Percentiles rank a stretch among this genome's conserved stretches.
These are phyloP conservation scores for Penicillium sp. DNA, from an alignment of 2,329 filamentous ascomycete genomes.

Conservation along the genomic window DNA sequence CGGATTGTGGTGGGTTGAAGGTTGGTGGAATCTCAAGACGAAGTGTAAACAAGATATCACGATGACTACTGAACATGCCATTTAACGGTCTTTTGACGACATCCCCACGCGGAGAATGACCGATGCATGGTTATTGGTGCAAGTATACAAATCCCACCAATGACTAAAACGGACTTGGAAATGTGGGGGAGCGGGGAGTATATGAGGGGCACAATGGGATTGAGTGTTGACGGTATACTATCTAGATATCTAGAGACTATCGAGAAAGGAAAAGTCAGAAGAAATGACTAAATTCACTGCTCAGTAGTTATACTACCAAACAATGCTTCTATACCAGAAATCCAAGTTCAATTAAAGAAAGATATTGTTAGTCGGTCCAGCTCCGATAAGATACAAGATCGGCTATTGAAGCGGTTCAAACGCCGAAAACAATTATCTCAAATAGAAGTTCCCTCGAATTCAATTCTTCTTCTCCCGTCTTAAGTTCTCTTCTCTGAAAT, in stretches of 20 bases:
- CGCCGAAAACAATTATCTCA: slow-evolving; percentile 25
- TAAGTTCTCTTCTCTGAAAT: too few relatives aligned
- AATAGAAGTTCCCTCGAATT: too few relatives aligned
- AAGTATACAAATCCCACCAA: slow-evolving; percentile 20
- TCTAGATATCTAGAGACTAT: too few relatives aligned
- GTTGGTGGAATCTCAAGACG: neutral
- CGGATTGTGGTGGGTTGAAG: slow-evolving; percentile 1
- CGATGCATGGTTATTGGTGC: slow-evolving; percentile 18
- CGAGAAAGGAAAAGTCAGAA: too few relatives aligned
- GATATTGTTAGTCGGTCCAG: too few relatives aligned
- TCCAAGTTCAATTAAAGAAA: too few relatives aligned
- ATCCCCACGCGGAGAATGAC: slow-evolving; percentile 21
- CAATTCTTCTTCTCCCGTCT: too few relatives aligned
- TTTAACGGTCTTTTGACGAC: slow-evolving; percentile 2
- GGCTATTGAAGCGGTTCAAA: slow-evolving; percentile 28
- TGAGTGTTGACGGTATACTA: neutral
- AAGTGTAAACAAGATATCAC: neutral
- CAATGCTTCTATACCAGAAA: too few relatives aligned
- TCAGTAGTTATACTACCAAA: too few relatives aligned
- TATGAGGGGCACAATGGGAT: slow-evolving; percentile 7
- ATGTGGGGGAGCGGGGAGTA: slow-evolving; percentile 17
- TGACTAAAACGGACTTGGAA: slow-evolving; percentile 1
- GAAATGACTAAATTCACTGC: too few relatives aligned
- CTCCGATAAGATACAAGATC: slow-evolving; percentile 21
- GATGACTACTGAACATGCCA: slow-evolving; percentile 2